phyloP scores from a whole-genome alignment of 225 moss, liverwort and hornwort genomes.

The Polytrichum commune region DNA sequence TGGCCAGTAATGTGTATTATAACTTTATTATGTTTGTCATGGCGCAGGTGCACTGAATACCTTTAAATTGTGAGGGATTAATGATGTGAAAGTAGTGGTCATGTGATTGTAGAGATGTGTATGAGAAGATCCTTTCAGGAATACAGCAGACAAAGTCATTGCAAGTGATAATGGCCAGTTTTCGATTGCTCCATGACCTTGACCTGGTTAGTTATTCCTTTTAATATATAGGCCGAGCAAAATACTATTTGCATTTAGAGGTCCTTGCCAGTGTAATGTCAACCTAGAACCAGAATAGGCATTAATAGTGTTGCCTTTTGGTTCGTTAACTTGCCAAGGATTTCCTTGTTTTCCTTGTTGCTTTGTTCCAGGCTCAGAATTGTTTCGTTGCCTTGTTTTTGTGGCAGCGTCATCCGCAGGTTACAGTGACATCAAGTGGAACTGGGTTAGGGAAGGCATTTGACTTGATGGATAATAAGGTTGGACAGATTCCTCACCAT shows the following conservation, averaged over 20 bases:
- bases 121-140: conserved; percentile 46
- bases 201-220: conserved; percentile 34
- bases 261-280: too few species aligned
- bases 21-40: neutral
- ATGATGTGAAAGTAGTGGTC: neutral
- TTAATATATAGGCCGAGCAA: neutral
- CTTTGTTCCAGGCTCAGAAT: neutral
- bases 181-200: conserved; percentile 60
- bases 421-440: conserved; percentile 31
- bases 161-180: conserved; percentile 47
- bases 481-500: conserved; percentile 2
- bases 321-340: neutral
- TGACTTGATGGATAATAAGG: conserved; percentile 50
- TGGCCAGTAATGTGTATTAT: too few species aligned
- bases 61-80: neutral
- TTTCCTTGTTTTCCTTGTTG: neutral
- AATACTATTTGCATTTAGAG: too few species aligned
- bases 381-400: neutral
- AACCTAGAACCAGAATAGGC: too few species aligned
- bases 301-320: neutral
- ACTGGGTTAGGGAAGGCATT: conserved; percentile 20
- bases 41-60: too few species aligned
- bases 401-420: conserved; percentile 59
- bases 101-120: conserved; percentile 31
- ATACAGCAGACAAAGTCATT: conserved; percentile 50